Evolutionary conservation across 148 eudicot species (phyloP), one percentile per base, ranked within the genome.

Genomic region (Oxyria digyna): DNA sequence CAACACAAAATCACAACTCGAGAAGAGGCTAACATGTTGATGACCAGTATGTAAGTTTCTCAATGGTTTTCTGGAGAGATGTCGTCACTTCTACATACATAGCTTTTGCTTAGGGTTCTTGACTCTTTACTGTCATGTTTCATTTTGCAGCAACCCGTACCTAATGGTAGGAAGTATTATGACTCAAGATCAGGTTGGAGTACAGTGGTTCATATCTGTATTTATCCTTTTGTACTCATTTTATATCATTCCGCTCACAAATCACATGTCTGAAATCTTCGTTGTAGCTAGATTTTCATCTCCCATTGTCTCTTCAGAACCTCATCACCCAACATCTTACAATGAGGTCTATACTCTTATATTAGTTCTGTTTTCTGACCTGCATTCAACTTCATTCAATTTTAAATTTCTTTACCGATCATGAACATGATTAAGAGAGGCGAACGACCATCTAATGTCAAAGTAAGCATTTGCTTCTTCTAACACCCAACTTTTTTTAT

Each of bases 381-480:
- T 43, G 7, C 57, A 67, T 4, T n/a, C n/a, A n/a, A n/a, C 31
- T 42, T 26, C 6, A 14, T 8, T 48, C 37, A 67, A 10, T 50
- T 52, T 59, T 59, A 10, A 59, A 29, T 8, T 59, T 59, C 10
- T 27, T 27, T n/a, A 79, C 69, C 87, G 97, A 94, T 94, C 55
- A 85, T 94, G 91, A 83, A 80, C 67, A 94, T 88, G 99, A 78
- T 90, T 71, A 89, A 84, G 79, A 83, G 93, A 87, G 97, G 97
- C 66, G 96, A 90, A 79, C 85, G 75, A 71, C 99, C 97, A 62
- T 80, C 97, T 42, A 86, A 91, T 75, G 76, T 94, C 72, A 80
- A 91, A 75, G 99, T 94, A 85, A 76, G 79, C 29, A 5, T n/a
- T 24, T 50, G 33, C 15, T 42, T 27, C 37, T n/a, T 70, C 37